Evolutionary conservation across 2,329 filamentous ascomycete species (phyloP), one percentile per base, ranked within the genome.

Genomic region (Claviceps cyperi): DNA sequence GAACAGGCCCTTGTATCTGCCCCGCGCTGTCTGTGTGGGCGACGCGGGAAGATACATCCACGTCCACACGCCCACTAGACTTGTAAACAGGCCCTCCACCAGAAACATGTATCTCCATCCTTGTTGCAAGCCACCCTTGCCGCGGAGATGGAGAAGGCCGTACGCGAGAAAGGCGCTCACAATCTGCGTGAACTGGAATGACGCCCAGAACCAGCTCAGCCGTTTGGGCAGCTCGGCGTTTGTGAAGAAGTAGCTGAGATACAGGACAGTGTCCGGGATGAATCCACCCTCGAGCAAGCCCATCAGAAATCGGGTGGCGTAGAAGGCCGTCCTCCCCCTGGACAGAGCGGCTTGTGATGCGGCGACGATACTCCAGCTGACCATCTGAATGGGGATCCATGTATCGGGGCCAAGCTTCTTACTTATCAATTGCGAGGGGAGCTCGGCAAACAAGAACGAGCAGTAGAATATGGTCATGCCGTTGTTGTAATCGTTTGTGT

Each of bases 231-330:
- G 54, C 54, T 64, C 62, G 17, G 57, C 56, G 9, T 58, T 59
- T 21, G 60, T 64, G 57, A 60, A 64, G 46, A 62, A 64, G 52
- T 64, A 64, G 21, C 59, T 62, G 32, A 64, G 57, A 53, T 59
- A 64, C 1, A 64, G 53, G 6, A 64, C 59, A 5, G 61, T 56
- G 48, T 64, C 62, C 14, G 78, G 77, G 47, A 83, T 81, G 54
- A 83, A 83, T 0, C 77, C 78, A 21, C 77, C 77, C 60, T 76
- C 70, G 48, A 77, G 65, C 2, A 78, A 60, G 4, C 72, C 75
- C 0, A 78, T 61, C 1, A 66, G 55, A 0, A 58, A 58, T 2
- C 62, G 60, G 2, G 61, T 64, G 1, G 59, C 57, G 35, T 63
- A 67, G 54, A 62, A 66, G n/a, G 54, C 57, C 1, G 56, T 32